Evolutionary conservation across 768 basidiomycete species (phyloP).

Genomic region (Pluteus cervinus): DNA sequence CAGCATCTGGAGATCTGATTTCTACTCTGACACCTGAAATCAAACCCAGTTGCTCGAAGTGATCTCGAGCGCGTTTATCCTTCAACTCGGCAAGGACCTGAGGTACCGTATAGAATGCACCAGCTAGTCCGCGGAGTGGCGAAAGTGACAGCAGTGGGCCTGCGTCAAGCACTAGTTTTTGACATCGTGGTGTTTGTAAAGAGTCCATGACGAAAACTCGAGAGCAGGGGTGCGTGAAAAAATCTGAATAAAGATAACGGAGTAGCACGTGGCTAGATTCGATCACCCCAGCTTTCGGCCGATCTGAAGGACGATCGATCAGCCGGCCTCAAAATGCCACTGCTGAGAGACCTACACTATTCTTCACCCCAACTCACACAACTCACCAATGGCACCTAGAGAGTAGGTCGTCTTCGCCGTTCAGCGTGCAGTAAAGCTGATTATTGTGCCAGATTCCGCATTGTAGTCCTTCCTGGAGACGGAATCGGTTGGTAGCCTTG

Average conservation of each 20-base stretch:
- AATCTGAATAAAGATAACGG: background rate
- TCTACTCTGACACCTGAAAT: slow-evolving; percentile 71
- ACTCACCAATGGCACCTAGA: slow-evolving; percentile 10
- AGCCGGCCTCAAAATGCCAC: too few relatives aligned
- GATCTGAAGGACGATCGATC: slow-evolving; percentile 1
- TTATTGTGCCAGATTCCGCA: slow-evolving; percentile 56
- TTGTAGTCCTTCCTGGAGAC: slow-evolving; percentile 92
- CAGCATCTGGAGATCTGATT: slow-evolving; percentile 63
- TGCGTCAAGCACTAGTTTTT: slow-evolving; percentile 86
- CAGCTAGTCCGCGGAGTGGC: slow-evolving; percentile 84
- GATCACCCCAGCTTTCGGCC: slow-evolving; percentile 9
- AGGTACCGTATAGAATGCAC: slow-evolving; percentile 81
- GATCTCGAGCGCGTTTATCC: slow-evolving; percentile 81
- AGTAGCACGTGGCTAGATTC: background rate
- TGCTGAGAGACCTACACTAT: too few relatives aligned
- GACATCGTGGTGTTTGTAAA: slow-evolving; percentile 44
- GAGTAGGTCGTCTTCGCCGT: slow-evolving; percentile 24
- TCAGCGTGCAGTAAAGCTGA: background rate
- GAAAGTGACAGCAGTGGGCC: slow-evolving; percentile 87
- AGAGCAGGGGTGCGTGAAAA: background rate
- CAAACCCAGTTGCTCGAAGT: slow-evolving; percentile 75
- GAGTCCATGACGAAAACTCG: slow-evolving; percentile 13
- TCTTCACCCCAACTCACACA: too few relatives aligned
- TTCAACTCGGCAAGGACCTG: slow-evolving; percentile 88
- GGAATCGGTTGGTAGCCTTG: slow-evolving; percentile 70